Conservation (phyloP, 176 grass and related monocot genomes). For the Triticum turgidum region DNA sequence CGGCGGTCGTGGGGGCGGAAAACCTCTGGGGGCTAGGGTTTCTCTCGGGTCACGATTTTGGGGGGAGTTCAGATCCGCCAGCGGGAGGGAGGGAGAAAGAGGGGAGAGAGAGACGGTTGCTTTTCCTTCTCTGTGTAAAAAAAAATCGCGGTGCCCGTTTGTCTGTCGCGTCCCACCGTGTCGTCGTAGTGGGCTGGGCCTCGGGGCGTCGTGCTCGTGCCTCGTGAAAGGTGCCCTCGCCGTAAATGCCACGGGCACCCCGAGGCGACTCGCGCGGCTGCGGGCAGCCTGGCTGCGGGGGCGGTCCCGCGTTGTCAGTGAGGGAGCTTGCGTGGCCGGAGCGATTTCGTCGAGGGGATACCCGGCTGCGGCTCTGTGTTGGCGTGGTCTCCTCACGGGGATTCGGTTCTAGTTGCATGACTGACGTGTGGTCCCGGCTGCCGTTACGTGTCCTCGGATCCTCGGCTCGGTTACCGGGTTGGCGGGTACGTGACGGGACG, state of each 20-base stretch:
- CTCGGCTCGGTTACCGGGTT: neutral
- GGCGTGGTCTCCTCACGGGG: neutral
- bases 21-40: conserved; percentile 83
- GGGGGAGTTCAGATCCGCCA: conserved; percentile 51
- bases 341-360: neutral
- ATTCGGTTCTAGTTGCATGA: neutral
- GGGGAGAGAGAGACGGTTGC: neutral
- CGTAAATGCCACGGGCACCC: neutral
- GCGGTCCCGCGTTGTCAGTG: fast-evolving
- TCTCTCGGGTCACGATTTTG: conserved; percentile 45
- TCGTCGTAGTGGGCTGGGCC: conserved; percentile 45
- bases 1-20: conserved; percentile 30
- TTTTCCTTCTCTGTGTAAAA: neutral
- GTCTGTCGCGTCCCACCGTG: conserved; percentile 7
- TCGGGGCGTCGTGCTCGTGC: conserved; percentile 29
- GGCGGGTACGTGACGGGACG: neutral
- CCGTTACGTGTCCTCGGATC: neutral
- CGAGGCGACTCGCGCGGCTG: neutral
- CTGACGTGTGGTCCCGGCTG: conserved; percentile 4
- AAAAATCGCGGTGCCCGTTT: conserved; percentile 37
- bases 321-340: neutral
- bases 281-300: fast-evolving
- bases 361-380: neutral
- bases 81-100: conserved; percentile 20
- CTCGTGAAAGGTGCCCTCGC: conserved; percentile 19